Evolutionary conservation across 331 rosid species (phyloP).

Genomic region (Prunus yedoensis): DNA sequence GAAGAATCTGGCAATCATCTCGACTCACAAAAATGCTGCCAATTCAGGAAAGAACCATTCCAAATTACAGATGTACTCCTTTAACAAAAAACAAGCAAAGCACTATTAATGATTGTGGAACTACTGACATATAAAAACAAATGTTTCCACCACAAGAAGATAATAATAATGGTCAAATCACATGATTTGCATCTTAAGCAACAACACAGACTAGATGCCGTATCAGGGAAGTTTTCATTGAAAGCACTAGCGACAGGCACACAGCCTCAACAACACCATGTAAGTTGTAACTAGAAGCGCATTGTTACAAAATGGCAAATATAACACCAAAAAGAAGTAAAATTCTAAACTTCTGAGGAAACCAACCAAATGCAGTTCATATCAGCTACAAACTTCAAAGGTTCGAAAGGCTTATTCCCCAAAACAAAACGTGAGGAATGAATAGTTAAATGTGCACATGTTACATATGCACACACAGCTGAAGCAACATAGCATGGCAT

Average conservation of each 20-base stretch:
- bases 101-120: not conserved
- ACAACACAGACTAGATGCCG: not conserved
- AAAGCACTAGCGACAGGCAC: too few species aligned
- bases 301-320: too few species aligned
- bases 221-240: not conserved
- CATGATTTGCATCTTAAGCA: not conserved
- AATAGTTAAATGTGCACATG: not conserved
- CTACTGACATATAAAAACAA: not conserved
- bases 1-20: conserved; percentile 34
- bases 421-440: not conserved
- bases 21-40: conserved; percentile 22
- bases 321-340: not conserved
- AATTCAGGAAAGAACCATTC: conserved; percentile 27
- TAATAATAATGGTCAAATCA: not conserved
- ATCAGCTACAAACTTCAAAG: too few species aligned
- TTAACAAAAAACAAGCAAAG: conserved; percentile 12
- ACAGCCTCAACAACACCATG: too few species aligned
- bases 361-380: not conserved
- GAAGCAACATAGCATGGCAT: not conserved
- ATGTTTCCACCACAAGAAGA: not conserved
- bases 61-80: conserved; percentile 13
- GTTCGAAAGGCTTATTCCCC: too few species aligned
- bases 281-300: too few species aligned
- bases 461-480: not conserved
- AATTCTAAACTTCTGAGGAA: not conserved